These are phyloP conservation scores for Sarcodon sp. DNA, from an alignment of 768 basidiomycete genomes.

Conservation along the genomic window DNA sequence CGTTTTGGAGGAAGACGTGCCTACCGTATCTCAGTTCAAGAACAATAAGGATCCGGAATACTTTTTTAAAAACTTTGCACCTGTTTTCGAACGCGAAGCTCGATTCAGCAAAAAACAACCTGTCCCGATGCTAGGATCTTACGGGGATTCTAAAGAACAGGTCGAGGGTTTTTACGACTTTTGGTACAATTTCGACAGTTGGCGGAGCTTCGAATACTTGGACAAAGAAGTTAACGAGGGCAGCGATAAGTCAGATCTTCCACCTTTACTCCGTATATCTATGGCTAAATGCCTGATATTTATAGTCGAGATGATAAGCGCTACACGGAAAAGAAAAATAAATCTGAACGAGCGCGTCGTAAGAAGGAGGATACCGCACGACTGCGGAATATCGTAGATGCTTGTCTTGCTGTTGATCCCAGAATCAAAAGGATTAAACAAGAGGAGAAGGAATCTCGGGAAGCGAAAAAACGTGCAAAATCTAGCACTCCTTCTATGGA, in stretches of 20 bases:
- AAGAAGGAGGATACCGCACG: slow-evolving; percentile 98
- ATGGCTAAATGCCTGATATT: neutral
- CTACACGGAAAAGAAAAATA: slow-evolving; percentile 99
- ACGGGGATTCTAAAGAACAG: slow-evolving; percentile 60
- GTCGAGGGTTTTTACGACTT: slow-evolving; percentile 96
- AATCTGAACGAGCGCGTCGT: slow-evolving; percentile 84
- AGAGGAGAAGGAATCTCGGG: slow-evolving; percentile 88
- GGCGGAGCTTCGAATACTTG: slow-evolving; percentile 94
- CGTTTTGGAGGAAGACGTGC: slow-evolving; percentile 66
- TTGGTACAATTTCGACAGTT: slow-evolving; percentile 99
- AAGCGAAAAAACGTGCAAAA: slow-evolving; percentile 73
- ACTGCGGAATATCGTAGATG: slow-evolving; percentile 76
- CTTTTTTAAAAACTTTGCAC: slow-evolving; percentile 51
- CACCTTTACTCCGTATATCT: neutral
- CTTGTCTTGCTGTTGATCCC: slow-evolving; percentile 73
- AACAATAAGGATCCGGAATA: slow-evolving; percentile 32
- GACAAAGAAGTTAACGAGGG: slow-evolving; percentile 99
- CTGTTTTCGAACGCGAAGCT: slow-evolving; percentile 87
- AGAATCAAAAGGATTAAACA: slow-evolving; percentile 96
- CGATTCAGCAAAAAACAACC: slow-evolving; percentile 83
- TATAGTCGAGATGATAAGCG: slow-evolving; percentile 93
- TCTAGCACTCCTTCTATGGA: slow-evolving; percentile 26
- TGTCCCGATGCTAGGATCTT: slow-evolving; percentile 66
- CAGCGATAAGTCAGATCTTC: slow-evolving; percentile 64
- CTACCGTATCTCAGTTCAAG: slow-evolving; percentile 50